phyloP scores from a whole-genome alignment of 2,329 filamentous ascomycete genomes.

The Cercospora beticola region DNA sequence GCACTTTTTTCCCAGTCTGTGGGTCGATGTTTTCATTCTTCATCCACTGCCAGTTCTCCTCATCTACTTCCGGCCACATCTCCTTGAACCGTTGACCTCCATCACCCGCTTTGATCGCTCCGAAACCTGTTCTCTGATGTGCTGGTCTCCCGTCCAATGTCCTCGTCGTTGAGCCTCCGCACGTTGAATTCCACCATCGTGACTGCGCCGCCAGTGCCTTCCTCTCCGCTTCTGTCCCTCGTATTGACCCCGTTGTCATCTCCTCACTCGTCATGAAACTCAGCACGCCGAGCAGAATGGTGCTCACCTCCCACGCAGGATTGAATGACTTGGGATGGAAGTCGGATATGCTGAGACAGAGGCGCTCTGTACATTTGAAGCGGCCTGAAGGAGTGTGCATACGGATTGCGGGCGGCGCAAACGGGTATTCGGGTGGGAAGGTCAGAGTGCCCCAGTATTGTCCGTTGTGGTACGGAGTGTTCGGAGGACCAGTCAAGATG shows the following conservation, averaged over 20 bases:
- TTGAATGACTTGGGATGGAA: conserved; percentile 99
- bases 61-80: conserved; percentile 87
- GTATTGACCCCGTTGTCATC: conserved; percentile 92
- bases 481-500: conserved; percentile 88
- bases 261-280: conserved; percentile 99
- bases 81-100: conserved; percentile 84
- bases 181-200: conserved; percentile 95
- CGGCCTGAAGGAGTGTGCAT: conserved; percentile 98
- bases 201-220: conserved; percentile 73
- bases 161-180: conserved; percentile 68
- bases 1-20: conserved; percentile 61
- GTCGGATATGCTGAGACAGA: conserved; percentile 94
- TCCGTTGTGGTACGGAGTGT: conserved; percentile 89
- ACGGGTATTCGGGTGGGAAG: conserved; percentile 95
- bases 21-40: conserved; percentile 76
- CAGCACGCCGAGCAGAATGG: conserved; percentile 88
- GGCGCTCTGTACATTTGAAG: conserved; percentile 86
- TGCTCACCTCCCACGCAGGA: conserved; percentile 96
- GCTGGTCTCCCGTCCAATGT: conserved; percentile 43
- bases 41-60: conserved; percentile 92
- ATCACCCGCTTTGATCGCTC: conserved; percentile 81
- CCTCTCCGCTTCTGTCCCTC: conserved; percentile 73
- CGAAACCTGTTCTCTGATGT: conserved; percentile 63
- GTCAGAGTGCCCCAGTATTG: conserved; percentile 98
- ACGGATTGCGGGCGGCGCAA: conserved; percentile 92